Evolutionary conservation across 768 basidiomycete species (phyloP).

Genomic region (Cubamyces lactineus): DNA sequence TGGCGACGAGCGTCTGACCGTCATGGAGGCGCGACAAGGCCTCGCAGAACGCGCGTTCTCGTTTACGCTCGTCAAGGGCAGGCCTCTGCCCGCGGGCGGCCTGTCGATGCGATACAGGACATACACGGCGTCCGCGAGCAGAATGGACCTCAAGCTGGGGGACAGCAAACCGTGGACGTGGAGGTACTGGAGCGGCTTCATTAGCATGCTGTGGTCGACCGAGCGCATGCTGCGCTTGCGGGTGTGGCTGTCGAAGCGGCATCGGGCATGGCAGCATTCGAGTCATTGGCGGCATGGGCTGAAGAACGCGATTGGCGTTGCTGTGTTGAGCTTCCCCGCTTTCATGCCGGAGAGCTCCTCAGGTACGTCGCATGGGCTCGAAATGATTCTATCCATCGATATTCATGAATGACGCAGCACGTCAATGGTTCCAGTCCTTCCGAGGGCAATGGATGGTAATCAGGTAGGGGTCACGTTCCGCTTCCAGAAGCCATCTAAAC

Average conservation of each 20-base stretch:
- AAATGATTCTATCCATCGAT: background rate
- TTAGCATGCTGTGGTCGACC: conserved; percentile 27
- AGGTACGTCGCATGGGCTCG: conserved; percentile 32
- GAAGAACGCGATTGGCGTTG: conserved; percentile 50
- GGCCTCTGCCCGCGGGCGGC: conserved; percentile 10
- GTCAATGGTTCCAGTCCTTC: conserved; percentile 41
- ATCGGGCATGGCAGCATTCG: conserved; percentile 41
- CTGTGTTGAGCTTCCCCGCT: conserved; percentile 45
- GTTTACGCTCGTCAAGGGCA: conserved; percentile 19
- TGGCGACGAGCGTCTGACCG: conserved; percentile 32
- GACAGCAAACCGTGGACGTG: conserved; percentile 14
- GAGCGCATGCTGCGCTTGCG: conserved; percentile 34
- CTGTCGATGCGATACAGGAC: conserved; percentile 13
- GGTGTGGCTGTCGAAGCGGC: conserved; percentile 37
- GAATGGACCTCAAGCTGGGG: conserved; percentile 1
- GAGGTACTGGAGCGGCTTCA: conserved; percentile 22
- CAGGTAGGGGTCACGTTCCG: conserved; percentile 27
- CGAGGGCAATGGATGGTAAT: conserved; percentile 56
- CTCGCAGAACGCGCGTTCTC: conserved; percentile 35
- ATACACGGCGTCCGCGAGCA: conserved; percentile 12
- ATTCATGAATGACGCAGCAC: conserved; percentile 31
- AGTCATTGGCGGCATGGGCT: conserved; percentile 48
- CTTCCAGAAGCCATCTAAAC: background rate
- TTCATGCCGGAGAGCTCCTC: conserved; percentile 42
- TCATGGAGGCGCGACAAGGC: conserved; percentile 39